phyloP scores from a whole-genome alignment of 495 filamentous ascomycete genomes.

The Podospora pseudopauciseta region DNA sequence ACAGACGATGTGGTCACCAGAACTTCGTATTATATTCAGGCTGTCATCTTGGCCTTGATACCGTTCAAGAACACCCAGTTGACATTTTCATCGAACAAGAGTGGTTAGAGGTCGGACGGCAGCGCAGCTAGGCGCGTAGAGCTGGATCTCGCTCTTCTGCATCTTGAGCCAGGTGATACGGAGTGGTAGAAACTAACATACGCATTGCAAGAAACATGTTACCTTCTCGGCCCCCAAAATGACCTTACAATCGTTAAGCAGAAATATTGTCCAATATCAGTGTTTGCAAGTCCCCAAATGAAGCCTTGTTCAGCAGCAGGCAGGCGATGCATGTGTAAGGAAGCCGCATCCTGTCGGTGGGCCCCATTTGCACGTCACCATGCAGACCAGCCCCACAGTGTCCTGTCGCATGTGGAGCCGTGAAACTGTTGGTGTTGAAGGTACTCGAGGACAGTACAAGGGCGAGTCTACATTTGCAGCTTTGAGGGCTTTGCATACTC shows the following conservation, averaged over 20 bases:
- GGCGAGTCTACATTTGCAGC: neutral
- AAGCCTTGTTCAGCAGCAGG: neutral
- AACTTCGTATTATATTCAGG: conserved; percentile 23
- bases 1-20: conserved; percentile 24
- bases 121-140: neutral
- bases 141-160: too few species aligned
- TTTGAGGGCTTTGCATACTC: neutral
- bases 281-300: neutral
- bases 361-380: neutral
- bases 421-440: neutral
- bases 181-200: neutral
- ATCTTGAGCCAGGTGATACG: neutral
- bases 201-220: neutral
- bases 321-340: neutral
- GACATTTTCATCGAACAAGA: conserved; percentile 6
- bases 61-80: conserved; percentile 23
- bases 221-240: neutral
- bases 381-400: neutral
- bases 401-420: neutral
- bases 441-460: neutral
- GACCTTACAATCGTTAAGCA: neutral
- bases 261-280: too few species aligned
- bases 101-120: neutral
- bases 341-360: neutral
- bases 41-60: conserved; percentile 28